A percentile compares a stretch with the other conserved stretches of the same genome.
phyloP scores from a whole-genome alignment of 2,329 filamentous ascomycete genomes.

The Alternaria burnsii region DNA sequence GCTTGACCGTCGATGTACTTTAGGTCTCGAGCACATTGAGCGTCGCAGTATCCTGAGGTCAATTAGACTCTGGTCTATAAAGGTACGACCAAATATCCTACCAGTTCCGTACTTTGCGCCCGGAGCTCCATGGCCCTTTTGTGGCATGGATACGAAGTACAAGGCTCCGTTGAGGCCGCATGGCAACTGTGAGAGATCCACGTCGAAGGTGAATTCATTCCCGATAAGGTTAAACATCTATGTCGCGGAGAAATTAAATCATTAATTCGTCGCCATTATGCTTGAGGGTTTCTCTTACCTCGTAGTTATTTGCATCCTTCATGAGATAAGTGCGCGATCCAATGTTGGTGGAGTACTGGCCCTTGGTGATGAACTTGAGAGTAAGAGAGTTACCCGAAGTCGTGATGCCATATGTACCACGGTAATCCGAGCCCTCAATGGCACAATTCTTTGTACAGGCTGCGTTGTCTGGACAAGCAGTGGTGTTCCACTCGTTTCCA shows the following conservation, averaged over 20 bases:
- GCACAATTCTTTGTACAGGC: slow-evolving; percentile 48
- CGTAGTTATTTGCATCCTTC: slow-evolving; percentile 41
- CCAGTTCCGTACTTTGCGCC: slow-evolving; percentile 61
- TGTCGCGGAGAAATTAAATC: not conserved
- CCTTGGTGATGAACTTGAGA: slow-evolving; percentile 66
- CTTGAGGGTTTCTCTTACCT: not conserved
- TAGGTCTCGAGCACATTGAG: slow-evolving; percentile 51
- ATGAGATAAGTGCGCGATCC: slow-evolving; percentile 50
- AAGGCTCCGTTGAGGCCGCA: slow-evolving; percentile 71
- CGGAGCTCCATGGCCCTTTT: slow-evolving; percentile 56
- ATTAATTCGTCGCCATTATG: not conserved
- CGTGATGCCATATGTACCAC: slow-evolving; percentile 58
- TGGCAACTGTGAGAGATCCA: slow-evolving; percentile 64
- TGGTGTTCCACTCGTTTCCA: slow-evolving; percentile 52
- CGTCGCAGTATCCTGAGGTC: slow-evolving; percentile 50
- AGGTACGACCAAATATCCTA: slow-evolving; percentile 48
- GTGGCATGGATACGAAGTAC: slow-evolving; percentile 64
- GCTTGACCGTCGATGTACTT: slow-evolving; percentile 62
- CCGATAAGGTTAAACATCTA: slow-evolving; percentile 47
- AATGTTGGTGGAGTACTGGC: slow-evolving; percentile 51
- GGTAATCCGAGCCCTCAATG: slow-evolving; percentile 54
- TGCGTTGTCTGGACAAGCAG: slow-evolving; percentile 45
- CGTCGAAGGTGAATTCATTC: slow-evolving; percentile 50
- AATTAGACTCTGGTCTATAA: not conserved
- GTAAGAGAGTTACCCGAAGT: slow-evolving; percentile 62